Conservation (phyloP, 306 rosid genomes). For the Gastrolobium bilobum region DNA sequence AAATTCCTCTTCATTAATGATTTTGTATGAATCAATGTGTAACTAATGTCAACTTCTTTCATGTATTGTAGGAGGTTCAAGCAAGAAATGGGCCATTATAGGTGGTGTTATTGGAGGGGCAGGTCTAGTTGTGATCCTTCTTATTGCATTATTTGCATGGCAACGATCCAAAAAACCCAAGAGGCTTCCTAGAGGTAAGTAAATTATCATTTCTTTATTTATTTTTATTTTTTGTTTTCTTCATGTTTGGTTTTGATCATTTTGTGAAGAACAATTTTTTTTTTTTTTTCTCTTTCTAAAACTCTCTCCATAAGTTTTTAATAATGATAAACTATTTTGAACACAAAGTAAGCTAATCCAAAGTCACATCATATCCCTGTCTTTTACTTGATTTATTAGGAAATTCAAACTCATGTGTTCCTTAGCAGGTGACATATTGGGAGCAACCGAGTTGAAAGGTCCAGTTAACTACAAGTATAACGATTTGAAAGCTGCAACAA, state of each 20-base stretch:
- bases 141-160: constrained; percentile 49
- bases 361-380: background rate
- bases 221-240: background rate
- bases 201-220: background rate
- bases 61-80: constrained; percentile 48
- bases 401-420: background rate
- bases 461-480: constrained; percentile 63
- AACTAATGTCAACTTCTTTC: background rate
- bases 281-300: background rate
- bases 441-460: constrained; percentile 78
- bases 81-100: constrained; percentile 62
- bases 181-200: constrained; percentile 58
- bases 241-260: background rate
- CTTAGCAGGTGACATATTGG: constrained; percentile 65
- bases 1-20: background rate
- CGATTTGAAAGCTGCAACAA: constrained; percentile 68
- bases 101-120: constrained; percentile 68
- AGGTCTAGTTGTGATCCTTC: constrained; percentile 46
- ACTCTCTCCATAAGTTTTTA: background rate
- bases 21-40: background rate
- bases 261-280: background rate
- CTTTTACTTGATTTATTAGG: background rate
- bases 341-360: background rate
- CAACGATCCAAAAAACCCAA: constrained; percentile 45
- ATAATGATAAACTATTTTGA: background rate